These are phyloP conservation scores for Arthrinium phaeospermum DNA, from an alignment of 2,329 filamentous ascomycete species.

Conservation along the genomic window DNA sequence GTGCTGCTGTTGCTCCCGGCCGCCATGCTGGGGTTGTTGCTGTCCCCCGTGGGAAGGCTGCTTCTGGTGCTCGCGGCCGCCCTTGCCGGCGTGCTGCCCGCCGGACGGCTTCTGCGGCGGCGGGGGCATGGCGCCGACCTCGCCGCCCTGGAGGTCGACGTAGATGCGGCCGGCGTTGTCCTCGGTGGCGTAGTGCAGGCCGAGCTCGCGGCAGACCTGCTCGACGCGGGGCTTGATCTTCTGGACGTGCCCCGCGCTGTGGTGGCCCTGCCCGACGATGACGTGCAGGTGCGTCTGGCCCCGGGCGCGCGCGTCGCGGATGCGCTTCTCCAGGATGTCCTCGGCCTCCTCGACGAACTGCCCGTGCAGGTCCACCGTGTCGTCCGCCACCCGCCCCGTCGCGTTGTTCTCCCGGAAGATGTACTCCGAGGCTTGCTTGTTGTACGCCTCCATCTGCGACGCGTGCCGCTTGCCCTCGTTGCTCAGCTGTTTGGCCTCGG, in stretches of 20 bases:
- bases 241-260: constrained; percentile 80
- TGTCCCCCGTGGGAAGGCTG: constrained; percentile 45
- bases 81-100: constrained; percentile 39
- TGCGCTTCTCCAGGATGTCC: constrained; percentile 84
- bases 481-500: constrained; percentile 79
- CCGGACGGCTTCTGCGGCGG: constrained; percentile 49
- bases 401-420: constrained; percentile 98
- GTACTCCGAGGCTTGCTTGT: constrained; percentile 87
- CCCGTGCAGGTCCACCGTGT: constrained; percentile 94
- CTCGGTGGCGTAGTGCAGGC: constrained; percentile 83
- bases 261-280: constrained; percentile 95
- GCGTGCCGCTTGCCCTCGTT: constrained; percentile 83
- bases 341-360: constrained; percentile 95
- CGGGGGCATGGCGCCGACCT: constrained; percentile 56
- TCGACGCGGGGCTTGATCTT: constrained; percentile 97
- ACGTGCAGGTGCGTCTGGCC: constrained; percentile 88
- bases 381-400: constrained; percentile 71
- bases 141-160: constrained; percentile 80
- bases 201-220: constrained; percentile 80
- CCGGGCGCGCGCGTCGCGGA: constrained; percentile 74
- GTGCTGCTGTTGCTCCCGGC: constrained; percentile 53
- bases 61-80: constrained; percentile 44
- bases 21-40: constrained; percentile 51
- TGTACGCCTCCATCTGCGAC: constrained; percentile 84
- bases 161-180: constrained; percentile 88